Conservation (phyloP, 2,329 filamentous ascomycete genomes). For the Lachnellula hyalina region DNA sequence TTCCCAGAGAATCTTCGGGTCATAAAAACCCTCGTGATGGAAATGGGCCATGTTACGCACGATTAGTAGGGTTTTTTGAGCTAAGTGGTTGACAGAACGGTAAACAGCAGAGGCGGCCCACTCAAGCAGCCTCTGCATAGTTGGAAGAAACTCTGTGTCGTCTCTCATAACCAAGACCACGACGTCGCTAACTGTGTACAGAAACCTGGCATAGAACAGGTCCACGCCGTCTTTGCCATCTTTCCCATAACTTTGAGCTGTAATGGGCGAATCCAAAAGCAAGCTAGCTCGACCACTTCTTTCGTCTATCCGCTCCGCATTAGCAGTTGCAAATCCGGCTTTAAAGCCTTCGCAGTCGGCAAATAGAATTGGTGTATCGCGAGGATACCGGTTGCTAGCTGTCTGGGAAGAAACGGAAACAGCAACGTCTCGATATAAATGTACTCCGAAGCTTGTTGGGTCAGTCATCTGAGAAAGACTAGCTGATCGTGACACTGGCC, state of each 20-base stretch:
- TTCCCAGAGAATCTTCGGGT: slow-evolving; percentile 3
- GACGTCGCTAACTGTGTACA: slow-evolving; percentile 25
- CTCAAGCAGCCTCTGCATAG: slow-evolving; percentile 13
- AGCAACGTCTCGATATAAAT: slow-evolving; percentile 17
- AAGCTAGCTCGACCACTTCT: neutral
- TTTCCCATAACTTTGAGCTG: slow-evolving; percentile 9
- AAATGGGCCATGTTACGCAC: slow-evolving; percentile 18
- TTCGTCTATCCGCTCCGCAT: slow-evolving; percentile 9
- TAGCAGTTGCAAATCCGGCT: slow-evolving; percentile 13
- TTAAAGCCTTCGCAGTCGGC: slow-evolving; percentile 23
- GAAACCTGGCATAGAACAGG: slow-evolving; percentile 22
- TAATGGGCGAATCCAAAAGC: slow-evolving; percentile 5
- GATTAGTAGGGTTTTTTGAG: slow-evolving; percentile 21
- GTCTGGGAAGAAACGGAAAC: neutral
- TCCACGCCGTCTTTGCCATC: slow-evolving; percentile 19
- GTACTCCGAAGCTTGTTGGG: slow-evolving; percentile 21
- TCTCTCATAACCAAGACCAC: slow-evolving; percentile 22
- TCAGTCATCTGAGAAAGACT: slow-evolving; percentile 10
- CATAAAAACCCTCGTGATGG: slow-evolving; percentile 6
- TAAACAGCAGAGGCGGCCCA: slow-evolving; percentile 20
- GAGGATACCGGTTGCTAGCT: neutral
- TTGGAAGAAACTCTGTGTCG: slow-evolving; percentile 9
- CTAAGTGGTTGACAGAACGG: slow-evolving; percentile 18
- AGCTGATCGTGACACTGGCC: slow-evolving; percentile 14
- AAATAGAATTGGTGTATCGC: slow-evolving; percentile 17